These are phyloP conservation scores for Fusarium lyarnte DNA, from an alignment of 2,329 filamentous ascomycete species.

Conservation along the genomic window DNA sequence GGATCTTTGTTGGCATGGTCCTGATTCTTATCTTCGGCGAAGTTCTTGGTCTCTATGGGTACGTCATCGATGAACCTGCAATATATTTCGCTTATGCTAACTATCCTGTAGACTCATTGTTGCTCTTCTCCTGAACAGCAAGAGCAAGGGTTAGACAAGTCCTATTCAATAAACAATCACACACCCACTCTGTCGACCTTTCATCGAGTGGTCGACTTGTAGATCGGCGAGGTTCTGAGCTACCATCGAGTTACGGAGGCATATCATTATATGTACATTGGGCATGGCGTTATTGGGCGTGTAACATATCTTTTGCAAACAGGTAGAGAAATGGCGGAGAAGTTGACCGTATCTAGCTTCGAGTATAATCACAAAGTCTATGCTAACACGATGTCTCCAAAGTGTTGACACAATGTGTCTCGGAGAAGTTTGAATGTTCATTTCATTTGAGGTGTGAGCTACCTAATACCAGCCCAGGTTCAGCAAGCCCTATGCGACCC, in stretches of 20 bases:
- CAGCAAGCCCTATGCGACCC: slow-evolving; percentile 14
- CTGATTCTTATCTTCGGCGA: slow-evolving; percentile 98
- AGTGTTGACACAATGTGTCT: neutral
- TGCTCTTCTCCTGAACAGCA: slow-evolving; percentile 91
- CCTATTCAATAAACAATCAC: neutral
- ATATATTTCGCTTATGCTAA: slow-evolving; percentile 11
- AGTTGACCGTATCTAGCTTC: slow-evolving; percentile 39
- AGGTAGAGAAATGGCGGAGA: slow-evolving; percentile 43
- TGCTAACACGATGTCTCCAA: slow-evolving; percentile 10
- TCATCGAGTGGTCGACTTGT: slow-evolving; percentile 13
- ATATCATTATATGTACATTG: slow-evolving; percentile 50
- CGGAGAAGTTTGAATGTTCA: slow-evolving; percentile 7
- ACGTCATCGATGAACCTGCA: slow-evolving; percentile 48
- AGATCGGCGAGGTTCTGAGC: slow-evolving; percentile 23
- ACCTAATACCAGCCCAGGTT: slow-evolving; percentile 28
- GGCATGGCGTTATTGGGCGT: slow-evolving; percentile 52
- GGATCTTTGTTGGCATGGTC: slow-evolving; percentile 98
- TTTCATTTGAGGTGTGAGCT: slow-evolving; percentile 25
- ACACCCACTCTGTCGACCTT: slow-evolving; percentile 2
- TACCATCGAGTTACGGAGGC: slow-evolving; percentile 34
- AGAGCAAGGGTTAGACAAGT: slow-evolving; percentile 68
- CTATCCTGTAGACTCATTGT: slow-evolving; percentile 77
- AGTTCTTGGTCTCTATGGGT: slow-evolving; percentile 97
- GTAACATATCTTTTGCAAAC: slow-evolving; percentile 47
- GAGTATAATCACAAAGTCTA: slow-evolving; percentile 13